Evolutionary conservation across 1,139 yeast genomes (phyloP).

Genomic region (Zygosaccharomyces sapae): DNA sequence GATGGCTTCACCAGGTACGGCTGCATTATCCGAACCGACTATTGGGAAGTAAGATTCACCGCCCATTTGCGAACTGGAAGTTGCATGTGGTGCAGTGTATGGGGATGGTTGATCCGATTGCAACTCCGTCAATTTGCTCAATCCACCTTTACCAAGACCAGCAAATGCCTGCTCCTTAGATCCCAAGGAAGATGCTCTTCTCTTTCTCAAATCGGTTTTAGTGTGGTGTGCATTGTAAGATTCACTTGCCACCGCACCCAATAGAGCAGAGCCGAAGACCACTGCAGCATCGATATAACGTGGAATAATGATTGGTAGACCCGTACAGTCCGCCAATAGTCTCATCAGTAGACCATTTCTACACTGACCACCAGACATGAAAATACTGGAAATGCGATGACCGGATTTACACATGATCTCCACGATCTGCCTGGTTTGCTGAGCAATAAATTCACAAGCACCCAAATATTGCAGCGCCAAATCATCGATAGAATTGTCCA

Average conservation of each 20-base stretch:
- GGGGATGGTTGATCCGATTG: conserved; percentile 49
- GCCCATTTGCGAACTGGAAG: conserved; percentile 27
- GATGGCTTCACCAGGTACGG: conserved; percentile 22
- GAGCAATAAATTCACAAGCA: conserved; percentile 96
- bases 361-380: conserved; percentile 96
- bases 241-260: conserved; percentile 78
- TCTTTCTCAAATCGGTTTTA: conserved; percentile 8
- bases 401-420: conserved; percentile 80
- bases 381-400: conserved; percentile 68
- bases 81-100: conserved; percentile 47
- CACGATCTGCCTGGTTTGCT: conserved; percentile 92
- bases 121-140: conserved; percentile 5
- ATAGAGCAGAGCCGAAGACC: conserved; percentile 88
- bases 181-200: conserved; percentile 20
- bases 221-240: conserved; percentile 16
- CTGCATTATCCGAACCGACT: conserved; percentile 46
- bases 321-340: conserved; percentile 87
- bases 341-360: conserved; percentile 85
- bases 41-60: conserved; percentile 52
- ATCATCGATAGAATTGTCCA: conserved; percentile 82
- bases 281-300: conserved; percentile 95
- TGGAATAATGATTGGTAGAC: conserved; percentile 88
- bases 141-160: conserved; percentile 7
- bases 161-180: conserved; percentile 10
- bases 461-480: conserved; percentile 83